Conservation (phyloP, 164 flowering plant species). For the Tetrastigma voinierianum region DNA sequence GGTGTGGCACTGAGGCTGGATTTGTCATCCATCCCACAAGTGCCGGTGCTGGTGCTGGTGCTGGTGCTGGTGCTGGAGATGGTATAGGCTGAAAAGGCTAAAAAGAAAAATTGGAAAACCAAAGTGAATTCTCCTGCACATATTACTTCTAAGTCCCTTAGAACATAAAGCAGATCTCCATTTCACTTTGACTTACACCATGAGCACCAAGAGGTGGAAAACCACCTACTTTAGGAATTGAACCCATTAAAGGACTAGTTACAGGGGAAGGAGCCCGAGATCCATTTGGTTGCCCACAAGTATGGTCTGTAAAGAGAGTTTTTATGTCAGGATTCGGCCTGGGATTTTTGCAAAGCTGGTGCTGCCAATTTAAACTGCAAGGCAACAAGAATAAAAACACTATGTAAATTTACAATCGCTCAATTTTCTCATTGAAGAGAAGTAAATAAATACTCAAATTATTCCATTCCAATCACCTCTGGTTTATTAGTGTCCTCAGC, state of each 20-base stretch:
- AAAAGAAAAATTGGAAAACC: not conserved
- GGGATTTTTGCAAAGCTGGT: slow-evolving; percentile 6
- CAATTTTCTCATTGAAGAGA: not conserved
- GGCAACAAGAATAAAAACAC: not conserved
- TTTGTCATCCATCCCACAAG: slow-evolving; percentile 27
- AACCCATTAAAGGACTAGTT: slow-evolving; percentile 24
- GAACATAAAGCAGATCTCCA: not conserved
- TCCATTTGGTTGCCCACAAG: slow-evolving; percentile 10
- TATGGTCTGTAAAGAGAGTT: slow-evolving; percentile 8
- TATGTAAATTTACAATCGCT: not conserved
- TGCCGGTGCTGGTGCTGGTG: too few species aligned
- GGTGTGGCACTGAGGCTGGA: slow-evolving; percentile 18
- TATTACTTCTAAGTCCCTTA: too few species aligned
- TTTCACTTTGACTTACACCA: slow-evolving; percentile 28
- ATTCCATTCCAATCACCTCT: slow-evolving; percentile 25
- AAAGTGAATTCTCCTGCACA: not conserved
- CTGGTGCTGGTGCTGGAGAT: slow-evolving; percentile 12
- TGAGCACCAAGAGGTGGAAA: slow-evolving; percentile 35
- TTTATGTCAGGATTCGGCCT: slow-evolving; percentile 2
- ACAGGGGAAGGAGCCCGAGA: slow-evolving; percentile 2
- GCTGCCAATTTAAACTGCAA: slow-evolving; percentile 18
- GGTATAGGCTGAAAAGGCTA: slow-evolving; percentile 28
- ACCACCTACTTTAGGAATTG: slow-evolving; percentile 30
- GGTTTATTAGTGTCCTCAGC: slow-evolving; percentile 41
- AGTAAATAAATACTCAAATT: not conserved